Conservation (phyloP, 2,329 filamentous ascomycete genomes). For the Cytospora schulzeri region DNA sequence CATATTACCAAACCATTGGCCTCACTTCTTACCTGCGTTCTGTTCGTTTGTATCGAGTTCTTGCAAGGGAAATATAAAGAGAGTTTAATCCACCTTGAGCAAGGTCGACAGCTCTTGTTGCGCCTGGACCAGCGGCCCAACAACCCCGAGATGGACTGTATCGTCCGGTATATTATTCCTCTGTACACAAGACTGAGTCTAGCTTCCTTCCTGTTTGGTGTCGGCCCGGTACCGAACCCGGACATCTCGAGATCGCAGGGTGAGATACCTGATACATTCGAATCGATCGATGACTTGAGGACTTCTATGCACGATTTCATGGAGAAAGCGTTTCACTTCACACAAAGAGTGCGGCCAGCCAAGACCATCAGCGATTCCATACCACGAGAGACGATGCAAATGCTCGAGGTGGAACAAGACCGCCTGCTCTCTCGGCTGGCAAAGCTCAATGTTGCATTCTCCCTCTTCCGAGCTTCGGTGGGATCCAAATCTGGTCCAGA, state of each 20-base stretch:
- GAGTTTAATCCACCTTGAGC: slow-evolving; percentile 48
- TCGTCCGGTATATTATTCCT: slow-evolving; percentile 31
- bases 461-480: slow-evolving; percentile 33
- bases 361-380: slow-evolving; percentile 34
- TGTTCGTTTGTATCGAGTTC: slow-evolving; percentile 58
- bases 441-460: slow-evolving; percentile 37
- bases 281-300: slow-evolving; percentile 36
- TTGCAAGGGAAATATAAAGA: slow-evolving; percentile 51
- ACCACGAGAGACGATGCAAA: slow-evolving; percentile 31
- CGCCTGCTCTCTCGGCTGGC: slow-evolving; percentile 37
- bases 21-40: slow-evolving; percentile 48
- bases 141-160: slow-evolving; percentile 39
- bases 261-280: slow-evolving; percentile 39
- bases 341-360: slow-evolving; percentile 32
- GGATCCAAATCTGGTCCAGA: slow-evolving; percentile 30
- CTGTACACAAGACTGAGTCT: slow-evolving; percentile 36
- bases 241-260: slow-evolving; percentile 37
- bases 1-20: slow-evolving; percentile 35
- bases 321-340: slow-evolving; percentile 44
- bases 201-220: slow-evolving; percentile 33
- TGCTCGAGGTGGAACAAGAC: slow-evolving; percentile 38
- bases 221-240: slow-evolving; percentile 41
- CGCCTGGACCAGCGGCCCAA: slow-evolving; percentile 35
- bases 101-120: slow-evolving; percentile 46
- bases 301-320: slow-evolving; percentile 43